Evolutionary conservation across 176 grass and related monocot genomes (phyloP).

Genomic region (Aegilops sharonensis): DNA sequence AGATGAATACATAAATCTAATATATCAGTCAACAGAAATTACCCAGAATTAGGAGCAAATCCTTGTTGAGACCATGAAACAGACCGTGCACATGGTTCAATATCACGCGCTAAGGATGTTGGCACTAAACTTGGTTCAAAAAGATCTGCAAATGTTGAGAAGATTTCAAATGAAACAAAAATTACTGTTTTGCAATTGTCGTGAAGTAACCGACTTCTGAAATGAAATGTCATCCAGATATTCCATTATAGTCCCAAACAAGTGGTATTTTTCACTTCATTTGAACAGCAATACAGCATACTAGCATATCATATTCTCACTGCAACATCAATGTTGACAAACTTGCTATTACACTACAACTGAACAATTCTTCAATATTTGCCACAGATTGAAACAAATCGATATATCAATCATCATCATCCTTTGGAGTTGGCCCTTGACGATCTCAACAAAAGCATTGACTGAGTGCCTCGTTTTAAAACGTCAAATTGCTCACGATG

Average conservation of each 20-base stretch:
- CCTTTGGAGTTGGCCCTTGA: background rate
- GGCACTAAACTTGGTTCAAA: conserved; percentile 73
- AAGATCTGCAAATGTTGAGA: conserved; percentile 56
- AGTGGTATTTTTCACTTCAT: background rate
- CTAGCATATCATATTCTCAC: background rate
- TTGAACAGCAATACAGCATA: background rate
- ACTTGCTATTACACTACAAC: background rate
- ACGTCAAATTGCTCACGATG: background rate
- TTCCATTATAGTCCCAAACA: background rate
- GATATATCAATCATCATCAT: background rate
- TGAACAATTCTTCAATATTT: conserved; percentile 8
- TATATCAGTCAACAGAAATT: background rate
- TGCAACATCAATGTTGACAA: background rate
- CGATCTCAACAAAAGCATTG: background rate
- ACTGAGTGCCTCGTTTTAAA: background rate
- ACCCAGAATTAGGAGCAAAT: conserved; percentile 82
- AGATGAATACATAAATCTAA: conserved; percentile 2
- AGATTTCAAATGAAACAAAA: background rate
- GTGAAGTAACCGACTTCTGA: background rate
- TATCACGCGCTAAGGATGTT: conserved; percentile 63
- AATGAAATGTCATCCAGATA: background rate
- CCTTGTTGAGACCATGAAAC: conserved; percentile 88
- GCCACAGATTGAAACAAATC: background rate
- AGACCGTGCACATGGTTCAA: conserved; percentile 60
- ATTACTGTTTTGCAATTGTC: background rate